phyloP scores from a whole-genome alignment of 2,329 filamentous ascomycete genomes.

The Podosphaera xanthii region DNA sequence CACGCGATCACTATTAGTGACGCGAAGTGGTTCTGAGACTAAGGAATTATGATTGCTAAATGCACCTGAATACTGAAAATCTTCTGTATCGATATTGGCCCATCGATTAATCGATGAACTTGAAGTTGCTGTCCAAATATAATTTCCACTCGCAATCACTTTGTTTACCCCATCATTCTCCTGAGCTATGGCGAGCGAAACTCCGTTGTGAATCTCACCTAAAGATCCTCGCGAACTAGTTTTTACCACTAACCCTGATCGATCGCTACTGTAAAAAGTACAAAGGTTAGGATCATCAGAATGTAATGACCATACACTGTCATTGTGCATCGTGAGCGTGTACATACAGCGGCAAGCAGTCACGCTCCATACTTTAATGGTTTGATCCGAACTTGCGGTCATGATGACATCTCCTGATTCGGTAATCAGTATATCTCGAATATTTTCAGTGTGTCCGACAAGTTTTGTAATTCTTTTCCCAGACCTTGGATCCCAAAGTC shows the following conservation, averaged over 20 bases:
- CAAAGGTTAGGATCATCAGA: conserved; percentile 68
- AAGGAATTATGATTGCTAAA: conserved; percentile 23
- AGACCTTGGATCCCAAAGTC: conserved; percentile 74
- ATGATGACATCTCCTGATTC: conserved; percentile 76
- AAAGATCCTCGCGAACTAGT: conserved; percentile 62
- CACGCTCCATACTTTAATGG: conserved; percentile 94
- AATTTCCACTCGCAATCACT: conserved; percentile 28
- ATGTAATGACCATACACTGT: conserved; percentile 90
- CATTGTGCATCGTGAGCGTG: conserved; percentile 96
- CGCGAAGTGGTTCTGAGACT: conserved; percentile 17
- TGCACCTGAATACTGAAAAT: conserved; percentile 21
- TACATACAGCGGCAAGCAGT: conserved; percentile 91
- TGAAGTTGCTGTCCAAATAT: conserved; percentile 50
- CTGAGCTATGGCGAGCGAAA: conserved; percentile 76
- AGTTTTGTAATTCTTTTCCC: conserved; percentile 89
- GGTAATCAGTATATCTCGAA: conserved; percentile 76
- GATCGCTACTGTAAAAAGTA: conserved; percentile 86
- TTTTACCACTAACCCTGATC: conserved; percentile 84
- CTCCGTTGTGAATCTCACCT: conserved; percentile 59
- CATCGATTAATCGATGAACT: conserved; percentile 55
- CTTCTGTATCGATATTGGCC: conserved; percentile 55
- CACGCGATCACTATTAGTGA: conserved; percentile 9
- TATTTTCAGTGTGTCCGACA: conserved; percentile 85
- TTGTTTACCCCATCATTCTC: conserved; percentile 67
- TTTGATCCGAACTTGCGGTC: conserved; percentile 88